phyloP scores from a whole-genome alignment of 73 alveolate genomes.

The Tetrahymena thermophila region DNA sequence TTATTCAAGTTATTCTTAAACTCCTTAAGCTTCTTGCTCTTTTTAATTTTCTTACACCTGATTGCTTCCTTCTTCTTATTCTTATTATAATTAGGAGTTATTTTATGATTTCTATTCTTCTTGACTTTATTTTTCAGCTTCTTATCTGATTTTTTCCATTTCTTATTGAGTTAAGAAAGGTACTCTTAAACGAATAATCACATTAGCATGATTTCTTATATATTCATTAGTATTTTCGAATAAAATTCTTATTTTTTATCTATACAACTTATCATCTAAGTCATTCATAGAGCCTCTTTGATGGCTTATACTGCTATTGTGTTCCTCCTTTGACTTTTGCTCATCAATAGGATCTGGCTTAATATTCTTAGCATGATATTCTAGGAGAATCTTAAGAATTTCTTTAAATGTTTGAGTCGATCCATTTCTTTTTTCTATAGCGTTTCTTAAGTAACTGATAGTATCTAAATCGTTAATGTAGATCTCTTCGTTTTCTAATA shows the following conservation, averaged over 20 bases:
- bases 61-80: background rate
- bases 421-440: background rate
- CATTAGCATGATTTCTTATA: background rate
- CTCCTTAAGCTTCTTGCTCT: background rate
- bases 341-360: background rate
- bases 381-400: background rate
- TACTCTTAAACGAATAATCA: background rate
- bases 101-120: background rate
- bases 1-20: background rate
- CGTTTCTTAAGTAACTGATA: background rate
- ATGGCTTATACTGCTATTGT: background rate
- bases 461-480: background rate
- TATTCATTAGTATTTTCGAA: background rate
- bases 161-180: background rate
- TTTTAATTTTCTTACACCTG: background rate
- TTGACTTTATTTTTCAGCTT: background rate
- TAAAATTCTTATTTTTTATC: background rate
- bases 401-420: background rate
- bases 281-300: background rate
- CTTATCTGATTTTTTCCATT: background rate
- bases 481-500: background rate
- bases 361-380: background rate
- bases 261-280: background rate
- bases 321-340: background rate
- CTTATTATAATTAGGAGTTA: background rate